Conservation (phyloP, 257 asterid species). For the Solanum arcanum region DNA sequence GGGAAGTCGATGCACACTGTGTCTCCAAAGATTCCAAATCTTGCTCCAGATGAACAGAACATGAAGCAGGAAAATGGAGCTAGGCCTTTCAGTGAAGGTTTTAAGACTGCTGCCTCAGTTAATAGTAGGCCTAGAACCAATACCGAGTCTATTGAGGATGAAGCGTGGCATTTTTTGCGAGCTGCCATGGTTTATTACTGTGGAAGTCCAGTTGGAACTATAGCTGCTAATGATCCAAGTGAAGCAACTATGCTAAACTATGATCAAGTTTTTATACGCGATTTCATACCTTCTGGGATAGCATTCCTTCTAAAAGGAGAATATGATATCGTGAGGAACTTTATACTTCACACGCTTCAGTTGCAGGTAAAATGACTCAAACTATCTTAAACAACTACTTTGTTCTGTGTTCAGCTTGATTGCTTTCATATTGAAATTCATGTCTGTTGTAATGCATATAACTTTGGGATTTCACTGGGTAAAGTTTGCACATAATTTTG, state of each 20-base stretch:
- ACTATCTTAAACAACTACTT: neutral
- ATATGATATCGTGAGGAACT: conserved; percentile 73
- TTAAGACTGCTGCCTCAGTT: conserved; percentile 16
- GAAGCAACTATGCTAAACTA: conserved; percentile 62
- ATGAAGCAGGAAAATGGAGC: conserved; percentile 21
- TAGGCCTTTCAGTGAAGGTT: conserved; percentile 14
- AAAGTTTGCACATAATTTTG: neutral
- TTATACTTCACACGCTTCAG: conserved; percentile 83
- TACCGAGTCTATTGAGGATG: conserved; percentile 57
- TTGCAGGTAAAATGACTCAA: conserved; percentile 51
- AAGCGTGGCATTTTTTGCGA: conserved; percentile 69
- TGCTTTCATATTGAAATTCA: neutral
- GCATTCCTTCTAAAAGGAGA: conserved; percentile 88
- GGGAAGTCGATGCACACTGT: conserved; percentile 22
- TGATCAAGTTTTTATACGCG: conserved; percentile 89
- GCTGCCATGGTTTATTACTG: conserved; percentile 76
- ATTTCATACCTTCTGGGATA: conserved; percentile 79
- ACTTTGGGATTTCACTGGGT: neutral
- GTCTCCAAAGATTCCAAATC: conserved; percentile 11
- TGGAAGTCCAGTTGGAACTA: conserved; percentile 69
- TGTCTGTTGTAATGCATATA: neutral
- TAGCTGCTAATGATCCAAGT: conserved; percentile 88
- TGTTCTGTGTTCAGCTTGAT: neutral
- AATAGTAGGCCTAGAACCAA: conserved; percentile 20
- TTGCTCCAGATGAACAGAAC: conserved; percentile 8